Percentiles rank a stretch among this genome's conserved stretches.
phyloP scores from a whole-genome alignment of 2,329 filamentous ascomycete species.

The Aspergillus oerlinghausenensis region DNA sequence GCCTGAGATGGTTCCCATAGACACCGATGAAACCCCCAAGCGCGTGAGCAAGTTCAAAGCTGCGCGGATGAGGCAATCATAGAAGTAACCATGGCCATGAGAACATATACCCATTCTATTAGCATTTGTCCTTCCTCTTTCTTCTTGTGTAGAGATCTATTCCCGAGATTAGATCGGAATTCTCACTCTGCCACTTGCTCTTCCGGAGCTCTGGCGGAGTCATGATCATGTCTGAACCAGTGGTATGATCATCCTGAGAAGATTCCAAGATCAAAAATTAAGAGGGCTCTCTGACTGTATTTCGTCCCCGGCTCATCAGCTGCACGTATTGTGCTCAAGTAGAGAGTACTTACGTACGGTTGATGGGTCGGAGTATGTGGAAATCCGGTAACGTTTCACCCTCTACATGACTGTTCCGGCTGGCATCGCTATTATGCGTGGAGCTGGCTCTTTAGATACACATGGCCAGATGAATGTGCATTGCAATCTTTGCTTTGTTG shows the following conservation, averaged over 20 bases:
- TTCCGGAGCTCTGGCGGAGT: not conserved
- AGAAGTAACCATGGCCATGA: slow-evolving; percentile 3
- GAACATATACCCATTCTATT: slow-evolving; percentile 14
- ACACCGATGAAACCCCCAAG: slow-evolving; percentile 52
- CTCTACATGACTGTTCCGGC: slow-evolving; percentile 21
- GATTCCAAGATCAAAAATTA: slow-evolving; percentile 27
- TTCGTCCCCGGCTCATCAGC: slow-evolving; percentile 10
- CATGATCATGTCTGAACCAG: slow-evolving; percentile 12
- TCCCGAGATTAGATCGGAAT: not conserved
- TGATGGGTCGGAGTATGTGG: slow-evolving; percentile 14
- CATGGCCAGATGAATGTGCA: not conserved
- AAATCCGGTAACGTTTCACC: slow-evolving; percentile 37
- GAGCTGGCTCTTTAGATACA: not conserved
- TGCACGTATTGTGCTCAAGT: slow-evolving; percentile 18
- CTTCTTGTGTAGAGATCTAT: slow-evolving; percentile 1
- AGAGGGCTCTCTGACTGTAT: slow-evolving; percentile 36
- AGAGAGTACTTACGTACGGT: slow-evolving; percentile 20
- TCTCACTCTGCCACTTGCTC: not conserved
- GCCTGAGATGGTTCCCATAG: slow-evolving; percentile 60
- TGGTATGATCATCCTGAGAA: slow-evolving; percentile 16
- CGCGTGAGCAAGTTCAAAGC: slow-evolving; percentile 47
- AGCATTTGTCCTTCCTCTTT: slow-evolving; percentile 3
- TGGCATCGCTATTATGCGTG: not conserved
- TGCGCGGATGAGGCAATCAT: slow-evolving; percentile 36
- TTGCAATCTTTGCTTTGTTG: not conserved